These are phyloP conservation scores for Coniochaeta sp. DNA, from an alignment of 2,329 filamentous ascomycete genomes.

Conservation along the genomic window DNA sequence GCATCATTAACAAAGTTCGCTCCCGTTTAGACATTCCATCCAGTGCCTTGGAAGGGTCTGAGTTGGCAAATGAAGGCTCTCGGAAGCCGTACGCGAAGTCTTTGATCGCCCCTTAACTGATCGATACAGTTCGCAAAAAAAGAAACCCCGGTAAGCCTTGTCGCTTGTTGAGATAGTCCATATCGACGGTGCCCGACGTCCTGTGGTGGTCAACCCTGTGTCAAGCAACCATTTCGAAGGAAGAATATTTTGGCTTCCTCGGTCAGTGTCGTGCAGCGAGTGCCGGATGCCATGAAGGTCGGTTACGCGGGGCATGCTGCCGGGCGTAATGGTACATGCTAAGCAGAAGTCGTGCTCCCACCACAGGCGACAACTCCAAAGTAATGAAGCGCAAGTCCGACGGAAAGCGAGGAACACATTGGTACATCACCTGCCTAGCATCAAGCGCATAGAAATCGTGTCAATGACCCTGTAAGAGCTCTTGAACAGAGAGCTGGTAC, in stretches of 20 bases:
- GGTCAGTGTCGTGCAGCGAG: neutral
- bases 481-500: slow-evolving; percentile 56
- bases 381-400: neutral
- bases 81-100: neutral
- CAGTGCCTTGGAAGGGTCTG: neutral
- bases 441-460: neutral
- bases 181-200: neutral
- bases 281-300: neutral
- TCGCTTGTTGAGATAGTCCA: neutral
- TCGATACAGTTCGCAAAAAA: neutral
- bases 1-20: neutral
- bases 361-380: neutral
- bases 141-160: neutral
- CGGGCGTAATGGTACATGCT: neutral
- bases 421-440: neutral
- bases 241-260: neutral
- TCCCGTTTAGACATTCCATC: neutral
- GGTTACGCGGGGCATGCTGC: neutral
- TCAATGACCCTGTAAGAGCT: slow-evolving; percentile 3
- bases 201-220: neutral
- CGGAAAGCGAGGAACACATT: neutral
- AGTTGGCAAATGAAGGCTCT: neutral
- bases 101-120: neutral
- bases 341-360: neutral
- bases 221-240: neutral